Base-by-base conservation (phyloP, 164 flowering plant species). In the Berberis vulgaris region DNA sequence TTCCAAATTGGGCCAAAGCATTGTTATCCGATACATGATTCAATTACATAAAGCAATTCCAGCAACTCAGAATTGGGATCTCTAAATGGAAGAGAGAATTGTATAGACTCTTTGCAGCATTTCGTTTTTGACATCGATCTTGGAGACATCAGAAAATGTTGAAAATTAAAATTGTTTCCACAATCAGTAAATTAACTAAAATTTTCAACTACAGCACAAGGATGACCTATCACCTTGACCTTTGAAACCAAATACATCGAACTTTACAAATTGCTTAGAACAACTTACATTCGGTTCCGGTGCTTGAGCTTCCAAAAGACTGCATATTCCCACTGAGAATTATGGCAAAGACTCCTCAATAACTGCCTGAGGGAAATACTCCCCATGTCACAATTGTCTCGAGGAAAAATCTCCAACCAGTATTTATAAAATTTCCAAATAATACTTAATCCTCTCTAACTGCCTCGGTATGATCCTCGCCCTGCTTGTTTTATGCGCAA, bases 401-500 rank as follows among this genome's bases (percentile, higher is more conserved):
- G 5, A 49, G 41, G 49, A 71, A 53, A 42, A 69, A 49, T 56
- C 41, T 5, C 9, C 59, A 13, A 56, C 38, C 39, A 56, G 5
- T 7, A 56, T 38, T 13, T 8, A 56, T 42, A 13, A 2, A 6
- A 9, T 7, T 3, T 13, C 59, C 43, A 56, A 47, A 6, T 11
- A 47, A 56, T 56, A 13, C 42, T 3, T 13, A 56, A 57, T 13
- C 65, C 50, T 70, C 59, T 57, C 91, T 91, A 88, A 73, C 96
- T 88, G 42, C 87, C 96, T 43, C 87, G 60, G 62, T 87, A 86
- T 2, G 97, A 88, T 57, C 93, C 84, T 74, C 97, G 74, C 42
- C 97, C 97, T 5, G 96, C 94, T n/a, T 91, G 96, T 66, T 81
- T 82, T 26, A 82, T 81, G 7, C 89, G 75, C 67, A 91, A 69